Conservation (phyloP, 768 basidiomycete species). For the Mycena rebaudengoi region DNA sequence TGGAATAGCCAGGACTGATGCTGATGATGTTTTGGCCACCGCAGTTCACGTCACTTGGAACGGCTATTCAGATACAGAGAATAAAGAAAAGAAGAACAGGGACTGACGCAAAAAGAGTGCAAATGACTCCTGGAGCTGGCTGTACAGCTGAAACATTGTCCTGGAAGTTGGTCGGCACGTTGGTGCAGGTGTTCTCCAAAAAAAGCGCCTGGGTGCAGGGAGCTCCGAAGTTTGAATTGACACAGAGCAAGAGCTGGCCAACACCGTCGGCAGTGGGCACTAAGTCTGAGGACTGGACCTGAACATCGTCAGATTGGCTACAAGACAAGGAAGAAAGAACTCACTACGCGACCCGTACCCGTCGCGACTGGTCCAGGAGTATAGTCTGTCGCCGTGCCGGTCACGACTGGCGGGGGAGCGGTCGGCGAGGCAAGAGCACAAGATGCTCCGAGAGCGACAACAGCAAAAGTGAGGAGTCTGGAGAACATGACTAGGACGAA, state of each 20-base stretch:
- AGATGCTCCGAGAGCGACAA: not conserved
- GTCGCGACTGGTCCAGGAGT: not conserved
- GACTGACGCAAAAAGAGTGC: not conserved
- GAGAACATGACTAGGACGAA: not conserved
- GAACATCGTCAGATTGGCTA: not conserved
- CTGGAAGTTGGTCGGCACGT: slow-evolving; percentile 6
- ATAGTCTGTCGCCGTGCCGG: not conserved
- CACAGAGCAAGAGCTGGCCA: not conserved
- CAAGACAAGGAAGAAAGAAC: not conserved
- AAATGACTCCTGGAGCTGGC: not conserved
- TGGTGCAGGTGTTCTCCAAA: slow-evolving; percentile 5
- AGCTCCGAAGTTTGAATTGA: not conserved
- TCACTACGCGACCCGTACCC: not conserved
- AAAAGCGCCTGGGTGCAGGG: not conserved
- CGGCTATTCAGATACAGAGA: not conserved
- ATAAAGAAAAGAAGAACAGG: not conserved
- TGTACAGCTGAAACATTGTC: not conserved
- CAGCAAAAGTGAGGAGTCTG: not conserved
- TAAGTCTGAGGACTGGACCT: not conserved
- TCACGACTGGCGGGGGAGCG: not conserved
- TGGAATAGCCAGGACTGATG: not conserved
- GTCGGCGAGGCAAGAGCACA: not conserved
- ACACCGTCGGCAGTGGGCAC: not conserved
- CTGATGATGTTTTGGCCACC: slow-evolving; percentile 10
- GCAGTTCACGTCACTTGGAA: not conserved